These are phyloP conservation scores for Hypoxylon cercidicola DNA, from an alignment of 495 filamentous ascomycete species.

Conservation along the genomic window DNA sequence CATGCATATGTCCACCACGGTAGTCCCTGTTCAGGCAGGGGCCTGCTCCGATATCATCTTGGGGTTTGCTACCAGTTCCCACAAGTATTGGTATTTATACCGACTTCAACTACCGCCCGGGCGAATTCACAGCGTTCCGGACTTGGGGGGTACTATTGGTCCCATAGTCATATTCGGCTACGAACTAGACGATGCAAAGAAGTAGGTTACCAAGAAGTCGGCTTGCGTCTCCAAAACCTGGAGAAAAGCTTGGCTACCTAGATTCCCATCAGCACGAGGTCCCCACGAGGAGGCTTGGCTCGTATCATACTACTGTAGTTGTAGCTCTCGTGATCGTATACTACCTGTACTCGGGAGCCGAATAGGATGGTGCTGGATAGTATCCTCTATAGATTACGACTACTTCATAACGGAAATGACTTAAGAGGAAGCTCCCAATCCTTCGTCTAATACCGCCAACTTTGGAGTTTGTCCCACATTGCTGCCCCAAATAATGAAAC, in stretches of 20 bases:
- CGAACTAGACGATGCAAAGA: conserved; percentile 1
- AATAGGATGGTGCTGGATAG: too few relatives aligned
- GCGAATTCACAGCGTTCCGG: not conserved
- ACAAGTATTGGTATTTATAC: not conserved
- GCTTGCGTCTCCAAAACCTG: conserved; percentile 16
- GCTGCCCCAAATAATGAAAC: too few relatives aligned
- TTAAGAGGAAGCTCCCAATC: too few relatives aligned
- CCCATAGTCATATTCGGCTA: not conserved
- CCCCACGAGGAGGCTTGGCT: not conserved
- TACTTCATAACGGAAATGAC: too few relatives aligned
- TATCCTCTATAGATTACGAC: too few relatives aligned
- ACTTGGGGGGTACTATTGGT: too few relatives aligned
- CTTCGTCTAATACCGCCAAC: too few relatives aligned
- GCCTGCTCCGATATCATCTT: conserved; percentile 4
- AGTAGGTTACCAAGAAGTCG: not conserved
- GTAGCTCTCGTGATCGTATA: not conserved
- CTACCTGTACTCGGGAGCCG: not conserved
- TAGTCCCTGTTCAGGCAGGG: not conserved
- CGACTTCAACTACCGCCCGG: conserved; percentile 1
- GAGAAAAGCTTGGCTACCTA: conserved; percentile 19
- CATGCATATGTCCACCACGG: conserved; percentile 8
- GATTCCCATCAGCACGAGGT: not conserved
- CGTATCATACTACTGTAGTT: not conserved
- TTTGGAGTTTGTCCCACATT: too few relatives aligned
- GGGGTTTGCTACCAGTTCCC: conserved; percentile 31